phyloP scores from a whole-genome alignment of 2,329 filamentous ascomycete species.

The Alternaria alternata region DNA sequence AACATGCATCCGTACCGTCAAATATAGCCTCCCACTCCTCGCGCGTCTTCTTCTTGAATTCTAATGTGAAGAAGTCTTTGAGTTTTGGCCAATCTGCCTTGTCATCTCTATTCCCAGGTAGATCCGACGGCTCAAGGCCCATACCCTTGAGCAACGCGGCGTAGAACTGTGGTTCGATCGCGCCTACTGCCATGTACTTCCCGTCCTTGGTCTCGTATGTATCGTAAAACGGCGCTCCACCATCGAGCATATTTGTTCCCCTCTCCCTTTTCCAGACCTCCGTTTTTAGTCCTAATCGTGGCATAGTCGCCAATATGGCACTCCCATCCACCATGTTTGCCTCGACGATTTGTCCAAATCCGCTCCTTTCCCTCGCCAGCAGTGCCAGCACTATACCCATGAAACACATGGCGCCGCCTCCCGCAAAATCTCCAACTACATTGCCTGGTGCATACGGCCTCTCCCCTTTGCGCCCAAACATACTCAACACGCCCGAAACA shows the following conservation, averaged over 20 bases:
- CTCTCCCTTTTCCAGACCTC: slow-evolving; percentile 69
- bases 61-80: slow-evolving; percentile 64
- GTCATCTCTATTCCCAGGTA: slow-evolving; percentile 65
- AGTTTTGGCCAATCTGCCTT: slow-evolving; percentile 73
- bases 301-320: slow-evolving; percentile 79
- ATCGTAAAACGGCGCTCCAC: slow-evolving; percentile 87
- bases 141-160: slow-evolving; percentile 71
- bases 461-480: slow-evolving; percentile 75
- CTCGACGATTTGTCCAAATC: slow-evolving; percentile 86
- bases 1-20: slow-evolving; percentile 90
- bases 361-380: slow-evolving; percentile 68
- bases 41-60: slow-evolving; percentile 75
- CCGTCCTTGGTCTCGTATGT: slow-evolving; percentile 86
- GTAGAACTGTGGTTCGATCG: slow-evolving; percentile 89
- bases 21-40: slow-evolving; percentile 86
- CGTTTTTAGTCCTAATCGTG: slow-evolving; percentile 71
- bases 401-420: slow-evolving; percentile 83
- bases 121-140: slow-evolving; percentile 59
- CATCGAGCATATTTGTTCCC: slow-evolving; percentile 81
- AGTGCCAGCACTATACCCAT: slow-evolving; percentile 84
- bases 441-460: slow-evolving; percentile 83
- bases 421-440: slow-evolving; percentile 88
- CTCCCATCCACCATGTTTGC: slow-evolving; percentile 96
- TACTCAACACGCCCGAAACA: slow-evolving; percentile 78
- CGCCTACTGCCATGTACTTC: slow-evolving; percentile 83